Evolutionary conservation across 2,329 filamentous ascomycete genomes (phyloP), one percentile per base, ranked within the genome.

Genomic region (Hypoxylon rubiginosum): DNA sequence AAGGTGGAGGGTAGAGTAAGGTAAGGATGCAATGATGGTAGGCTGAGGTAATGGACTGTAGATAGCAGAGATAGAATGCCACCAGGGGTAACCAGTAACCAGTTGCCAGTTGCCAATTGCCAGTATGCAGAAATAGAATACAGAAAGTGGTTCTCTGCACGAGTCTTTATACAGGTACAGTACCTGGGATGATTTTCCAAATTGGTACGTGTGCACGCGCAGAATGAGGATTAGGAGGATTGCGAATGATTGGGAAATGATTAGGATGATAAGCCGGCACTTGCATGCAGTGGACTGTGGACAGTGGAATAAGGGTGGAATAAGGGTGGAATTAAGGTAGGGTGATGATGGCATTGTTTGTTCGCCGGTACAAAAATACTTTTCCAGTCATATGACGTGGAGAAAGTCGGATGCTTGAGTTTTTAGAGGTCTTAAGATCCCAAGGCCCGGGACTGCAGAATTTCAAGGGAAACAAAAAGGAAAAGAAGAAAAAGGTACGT

Each of bases 321-420:
- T 24, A 24, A 24, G 21, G 21, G 21, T 24, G 21, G 21, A 24
- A 24, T 24, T 24, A 24, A 61, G 46, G 67, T 69, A 67, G 64
- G 67, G 60, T 69, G 67, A 69, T 69, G 67, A 69, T 69, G 67
- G 67, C 67, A 69, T 69, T 69, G 64, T 67, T 62, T 64, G 66
- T 64, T 53, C 28, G 53, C 53, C n/a, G 57, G 50, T 67, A 67
- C 67, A 62, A 59, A 57, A 66, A 58, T 58, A 61, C 63, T 58
- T 24, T 66, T 39, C 39, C 60, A 66, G 57, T 69, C 66, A 66
- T 57, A 69, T 69, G 66, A 69, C 66, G 57, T 45, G 63, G 58
- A 62, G 59, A 39, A 19, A 62, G 53, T 66, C 66, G 63, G 53
- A 49, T 66, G 63, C 53, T 64, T 43, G 39, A 41, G 15, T 7